A percentile compares a stretch with the other conserved stretches of the same genome.
Evolutionary conservation across 306 rosid species (phyloP).

Genomic region (Quercus ilex): DNA sequence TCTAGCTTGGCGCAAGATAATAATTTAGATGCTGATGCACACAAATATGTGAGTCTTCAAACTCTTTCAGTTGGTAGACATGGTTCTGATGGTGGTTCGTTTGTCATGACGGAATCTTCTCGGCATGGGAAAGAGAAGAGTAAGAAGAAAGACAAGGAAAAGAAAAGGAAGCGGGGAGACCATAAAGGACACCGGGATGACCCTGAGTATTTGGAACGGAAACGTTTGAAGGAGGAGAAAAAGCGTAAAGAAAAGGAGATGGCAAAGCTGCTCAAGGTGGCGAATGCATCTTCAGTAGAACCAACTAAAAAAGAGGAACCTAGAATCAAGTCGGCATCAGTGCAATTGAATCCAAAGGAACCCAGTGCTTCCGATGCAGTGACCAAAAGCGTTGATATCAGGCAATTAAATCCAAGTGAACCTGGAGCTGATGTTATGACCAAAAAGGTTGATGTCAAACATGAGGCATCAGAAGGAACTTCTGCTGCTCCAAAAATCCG

Average conservation of each 20-base stretch:
- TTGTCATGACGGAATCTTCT: constrained; percentile 32
- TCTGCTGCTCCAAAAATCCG: constrained; percentile 69
- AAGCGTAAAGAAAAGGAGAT: constrained; percentile 69
- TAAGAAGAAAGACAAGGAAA: constrained; percentile 61
- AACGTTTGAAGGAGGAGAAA: constrained; percentile 79
- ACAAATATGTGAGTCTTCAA: constrained; percentile 76
- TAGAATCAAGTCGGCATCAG: constrained; percentile 24
- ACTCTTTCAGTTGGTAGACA: constrained; percentile 54
- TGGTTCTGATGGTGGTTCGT: constrained; percentile 43
- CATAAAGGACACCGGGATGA: constrained; percentile 58
- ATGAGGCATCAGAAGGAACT: constrained; percentile 53
- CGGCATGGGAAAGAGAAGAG: constrained; percentile 48
- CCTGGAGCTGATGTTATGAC: constrained; percentile 44
- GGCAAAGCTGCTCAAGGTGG: constrained; percentile 48
- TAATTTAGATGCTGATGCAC: constrained; percentile 69
- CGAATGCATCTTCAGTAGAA: constrained; percentile 32
- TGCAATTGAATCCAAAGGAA: constrained; percentile 44
- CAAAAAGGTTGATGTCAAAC: constrained; percentile 35
- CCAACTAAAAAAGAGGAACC: constrained; percentile 48
- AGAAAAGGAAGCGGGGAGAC: constrained; percentile 73
- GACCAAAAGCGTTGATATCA: constrained; percentile 19
- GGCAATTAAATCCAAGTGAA: constrained; percentile 41
- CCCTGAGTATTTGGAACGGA: constrained; percentile 75
- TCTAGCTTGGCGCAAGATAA: constrained; percentile 76
- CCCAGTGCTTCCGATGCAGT: constrained; percentile 48